A percentile compares a stretch with the other conserved stretches of the same genome.
Conservation (phyloP, 176 grass and related monocot genomes). For the Chrysopogon serrulatus region DNA sequence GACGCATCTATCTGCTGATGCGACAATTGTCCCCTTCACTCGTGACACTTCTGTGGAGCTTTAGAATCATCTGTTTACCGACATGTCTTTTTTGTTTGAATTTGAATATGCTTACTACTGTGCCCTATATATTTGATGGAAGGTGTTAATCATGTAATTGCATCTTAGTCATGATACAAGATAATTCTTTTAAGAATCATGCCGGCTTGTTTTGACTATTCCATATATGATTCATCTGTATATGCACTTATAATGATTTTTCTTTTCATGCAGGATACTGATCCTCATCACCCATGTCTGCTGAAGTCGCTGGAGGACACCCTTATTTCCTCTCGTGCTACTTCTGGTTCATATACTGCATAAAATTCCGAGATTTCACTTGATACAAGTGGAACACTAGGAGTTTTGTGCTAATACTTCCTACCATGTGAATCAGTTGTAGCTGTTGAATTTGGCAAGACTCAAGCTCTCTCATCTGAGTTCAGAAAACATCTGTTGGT, state of each 20-base stretch:
- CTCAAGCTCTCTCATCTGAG: slow-evolving; percentile 37
- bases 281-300: slow-evolving; percentile 51
- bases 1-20: neutral
- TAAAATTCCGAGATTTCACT: slow-evolving; percentile 67
- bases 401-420: slow-evolving; percentile 58
- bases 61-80: neutral
- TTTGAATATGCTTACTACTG: neutral
- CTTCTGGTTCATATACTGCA: slow-evolving; percentile 78
- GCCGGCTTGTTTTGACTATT: neutral
- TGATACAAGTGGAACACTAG: slow-evolving; percentile 46
- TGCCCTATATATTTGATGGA: neutral
- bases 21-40: neutral
- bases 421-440: slow-evolving; percentile 59
- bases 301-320: slow-evolving; percentile 47
- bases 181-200: neutral
- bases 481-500: slow-evolving; percentile 16
- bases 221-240: neutral
- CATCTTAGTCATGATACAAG: neutral
- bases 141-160: neutral
- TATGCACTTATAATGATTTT: neutral
- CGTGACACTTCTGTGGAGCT: neutral
- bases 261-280: slow-evolving; percentile 30
- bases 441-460: slow-evolving; percentile 51
- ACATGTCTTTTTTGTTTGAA: neutral
- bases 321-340: slow-evolving; percentile 57